Percentiles rank a stretch among this genome's conserved stretches.
phyloP scores from a whole-genome alignment of 768 basidiomycete genomes.

The Crassisporium funariophilum region DNA sequence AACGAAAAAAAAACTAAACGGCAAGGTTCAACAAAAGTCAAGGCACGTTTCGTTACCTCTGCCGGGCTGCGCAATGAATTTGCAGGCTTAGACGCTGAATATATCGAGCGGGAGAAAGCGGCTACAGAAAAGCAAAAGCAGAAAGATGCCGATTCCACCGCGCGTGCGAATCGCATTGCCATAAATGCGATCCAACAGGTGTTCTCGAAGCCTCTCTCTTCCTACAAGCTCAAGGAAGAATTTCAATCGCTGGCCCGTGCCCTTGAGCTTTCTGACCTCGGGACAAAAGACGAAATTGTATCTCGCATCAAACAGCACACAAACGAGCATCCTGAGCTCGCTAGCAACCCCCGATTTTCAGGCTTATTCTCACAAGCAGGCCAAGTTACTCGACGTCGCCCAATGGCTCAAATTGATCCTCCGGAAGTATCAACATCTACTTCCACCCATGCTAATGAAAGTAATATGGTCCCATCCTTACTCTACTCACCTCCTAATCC shows the following conservation, averaged over 20 bases:
- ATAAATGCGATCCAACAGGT: neutral
- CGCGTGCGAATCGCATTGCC: neutral
- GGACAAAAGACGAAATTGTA: neutral
- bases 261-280: neutral
- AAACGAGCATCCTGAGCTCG: neutral
- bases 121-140: neutral
- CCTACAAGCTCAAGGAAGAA: neutral
- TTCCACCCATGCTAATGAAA: too few species aligned
- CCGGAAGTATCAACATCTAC: too few species aligned
- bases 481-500: too few species aligned
- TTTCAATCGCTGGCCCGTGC: neutral
- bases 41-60: neutral
- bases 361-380: constrained; percentile 2
- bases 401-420: too few species aligned
- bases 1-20: neutral
- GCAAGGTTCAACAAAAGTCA: neutral
- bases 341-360: neutral
- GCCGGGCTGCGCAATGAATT: neutral
- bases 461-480: too few species aligned
- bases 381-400: neutral
- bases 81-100: neutral
- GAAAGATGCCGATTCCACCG: neutral
- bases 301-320: neutral
- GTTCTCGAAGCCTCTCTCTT: neutral
- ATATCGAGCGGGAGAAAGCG: neutral